Percentiles rank a stretch among this genome's conserved stretches.
phyloP scores from a whole-genome alignment of 768 basidiomycete genomes.

The Phanerochaete carnosa region DNA sequence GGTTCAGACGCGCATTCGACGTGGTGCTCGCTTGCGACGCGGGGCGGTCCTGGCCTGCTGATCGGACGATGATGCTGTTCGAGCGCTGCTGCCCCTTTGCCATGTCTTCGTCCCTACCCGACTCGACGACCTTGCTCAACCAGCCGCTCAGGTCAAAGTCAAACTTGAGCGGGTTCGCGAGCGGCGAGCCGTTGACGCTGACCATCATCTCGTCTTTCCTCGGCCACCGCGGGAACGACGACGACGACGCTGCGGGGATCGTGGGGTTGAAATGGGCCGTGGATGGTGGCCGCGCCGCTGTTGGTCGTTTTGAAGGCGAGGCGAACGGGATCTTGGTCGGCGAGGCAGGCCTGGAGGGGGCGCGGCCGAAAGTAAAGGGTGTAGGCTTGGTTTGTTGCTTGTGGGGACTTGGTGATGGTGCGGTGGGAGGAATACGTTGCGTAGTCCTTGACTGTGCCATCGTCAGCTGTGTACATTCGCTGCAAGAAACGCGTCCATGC shows the following conservation, averaged over 20 bases:
- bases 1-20: conserved; percentile 28
- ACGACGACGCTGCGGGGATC: conserved; percentile 36
- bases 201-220: conserved; percentile 76
- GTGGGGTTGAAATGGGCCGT: conserved; percentile 70
- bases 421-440: conserved; percentile 24
- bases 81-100: conserved; percentile 20
- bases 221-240: conserved; percentile 52
- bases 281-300: conserved; percentile 44
- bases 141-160: conserved; percentile 52
- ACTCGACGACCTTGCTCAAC: conserved; percentile 35
- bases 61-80: conserved; percentile 40
- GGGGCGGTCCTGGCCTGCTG: conserved; percentile 22
- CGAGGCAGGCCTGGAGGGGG: conserved; percentile 43
- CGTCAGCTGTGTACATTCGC: neutral
- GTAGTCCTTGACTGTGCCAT: conserved; percentile 21
- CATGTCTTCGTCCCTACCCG: conserved; percentile 24
- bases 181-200: conserved; percentile 79
- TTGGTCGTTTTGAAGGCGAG: conserved; percentile 17
- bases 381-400: conserved; percentile 25
- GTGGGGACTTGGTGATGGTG: conserved; percentile 33
- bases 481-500: conserved; percentile 1
- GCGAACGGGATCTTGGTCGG: conserved; percentile 41
- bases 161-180: conserved; percentile 74
- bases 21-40: conserved; percentile 42
- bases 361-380: conserved; percentile 24